Percentiles rank a stretch among this genome's conserved stretches.
Evolutionary conservation across 257 asterid genomes (phyloP).

Genomic region (Leptodermis oblonga): DNA sequence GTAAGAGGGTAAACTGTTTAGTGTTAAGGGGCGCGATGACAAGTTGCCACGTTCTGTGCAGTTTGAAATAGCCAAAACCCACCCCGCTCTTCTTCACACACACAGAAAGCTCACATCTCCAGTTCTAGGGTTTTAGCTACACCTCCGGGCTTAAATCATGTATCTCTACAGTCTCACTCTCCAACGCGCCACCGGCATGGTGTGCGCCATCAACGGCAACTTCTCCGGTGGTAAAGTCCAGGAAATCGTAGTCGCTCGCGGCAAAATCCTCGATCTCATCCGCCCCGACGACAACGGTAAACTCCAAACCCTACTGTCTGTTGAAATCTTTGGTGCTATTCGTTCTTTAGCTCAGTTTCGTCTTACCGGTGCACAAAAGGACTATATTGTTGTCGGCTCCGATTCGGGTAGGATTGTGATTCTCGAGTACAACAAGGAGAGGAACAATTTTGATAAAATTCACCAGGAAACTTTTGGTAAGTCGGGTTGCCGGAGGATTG

Average conservation of each 20-base stretch:
- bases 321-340: slow-evolving; percentile 83
- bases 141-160: slow-evolving; percentile 41
- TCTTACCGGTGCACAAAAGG: slow-evolving; percentile 88
- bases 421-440: slow-evolving; percentile 80
- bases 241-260: slow-evolving; percentile 91
- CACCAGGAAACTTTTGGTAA: slow-evolving; percentile 98
- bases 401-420: slow-evolving; percentile 94
- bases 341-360: slow-evolving; percentile 98
- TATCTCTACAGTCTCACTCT: slow-evolving; percentile 89
- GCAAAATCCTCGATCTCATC: slow-evolving; percentile 85
- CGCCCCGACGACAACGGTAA: slow-evolving; percentile 98
- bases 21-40: no score
- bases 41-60: no score
- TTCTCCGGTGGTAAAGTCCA: slow-evolving; percentile 92
- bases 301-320: slow-evolving; percentile 80
- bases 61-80: neutral
- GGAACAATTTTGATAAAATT: slow-evolving; percentile 72
- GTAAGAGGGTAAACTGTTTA: no score
- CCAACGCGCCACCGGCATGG: slow-evolving; percentile 83
- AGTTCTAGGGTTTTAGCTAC: slow-evolving; percentile 27
- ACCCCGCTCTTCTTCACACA: neutral
- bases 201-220: slow-evolving; percentile 87
- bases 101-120: neutral
- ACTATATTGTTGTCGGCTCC: slow-evolving; percentile 90
- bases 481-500: slow-evolving; percentile 94